phyloP scores from a whole-genome alignment of 192 early-diverging fungal genomes.

The Oehlia diaphana region DNA sequence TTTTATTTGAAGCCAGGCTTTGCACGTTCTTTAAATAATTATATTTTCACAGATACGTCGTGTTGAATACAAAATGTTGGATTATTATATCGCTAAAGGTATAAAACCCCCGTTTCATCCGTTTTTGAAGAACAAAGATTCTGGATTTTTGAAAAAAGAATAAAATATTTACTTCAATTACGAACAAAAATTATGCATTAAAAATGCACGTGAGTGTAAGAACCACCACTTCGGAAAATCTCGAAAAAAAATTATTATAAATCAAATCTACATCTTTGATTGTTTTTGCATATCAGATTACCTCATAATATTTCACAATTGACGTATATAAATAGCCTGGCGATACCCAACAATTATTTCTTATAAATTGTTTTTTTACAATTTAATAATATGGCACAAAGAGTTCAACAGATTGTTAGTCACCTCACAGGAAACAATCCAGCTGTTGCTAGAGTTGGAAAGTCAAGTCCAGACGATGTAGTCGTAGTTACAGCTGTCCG shows the following conservation, averaged over 20 bases:
- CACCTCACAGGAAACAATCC: slow-evolving; percentile 17
- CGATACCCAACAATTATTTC: no score
- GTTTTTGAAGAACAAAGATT: neutral
- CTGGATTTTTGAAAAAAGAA: neutral
- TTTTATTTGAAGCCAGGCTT: neutral
- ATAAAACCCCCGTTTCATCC: neutral
- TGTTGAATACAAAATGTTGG: neutral
- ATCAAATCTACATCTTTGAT: no score
- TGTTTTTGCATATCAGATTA: no score
- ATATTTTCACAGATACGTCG: neutral
- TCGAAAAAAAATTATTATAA: no score
- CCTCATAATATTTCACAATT: no score
- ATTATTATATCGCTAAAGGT: neutral
- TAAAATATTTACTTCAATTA: no score
- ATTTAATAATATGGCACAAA: slow-evolving; percentile 4
- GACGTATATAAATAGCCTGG: no score
- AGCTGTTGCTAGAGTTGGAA: slow-evolving; percentile 32
- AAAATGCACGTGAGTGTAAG: no score
- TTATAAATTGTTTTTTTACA: no score
- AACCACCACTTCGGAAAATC: no score
- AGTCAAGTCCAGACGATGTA: slow-evolving; percentile 79
- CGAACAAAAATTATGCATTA: no score
- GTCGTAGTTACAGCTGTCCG: slow-evolving; percentile 81
- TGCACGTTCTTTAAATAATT: neutral
- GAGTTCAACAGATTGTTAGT: slow-evolving; percentile 33